Base-by-base conservation (phyloP, 306 rosid species). In the Gleditsia sinensis region DNA sequence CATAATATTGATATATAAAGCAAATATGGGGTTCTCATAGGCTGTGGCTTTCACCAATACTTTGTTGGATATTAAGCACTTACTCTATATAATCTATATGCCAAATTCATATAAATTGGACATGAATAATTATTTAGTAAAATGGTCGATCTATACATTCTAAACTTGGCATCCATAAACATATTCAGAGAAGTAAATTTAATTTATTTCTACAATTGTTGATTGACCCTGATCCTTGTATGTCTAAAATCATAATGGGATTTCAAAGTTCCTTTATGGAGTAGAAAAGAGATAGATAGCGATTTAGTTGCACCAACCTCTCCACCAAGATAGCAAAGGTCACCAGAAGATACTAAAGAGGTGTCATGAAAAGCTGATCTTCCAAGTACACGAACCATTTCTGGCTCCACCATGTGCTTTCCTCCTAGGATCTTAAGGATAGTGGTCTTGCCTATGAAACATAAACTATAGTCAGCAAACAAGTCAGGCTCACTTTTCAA, bases 351-450 rank as follows among this genome's bases (percentile, higher is more conserved):
- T 25, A 74, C 30, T 40, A 94, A 83, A 66, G 61, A 50, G 23
- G 98, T 94, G 80, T 94, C 95, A 61, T 94, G 97, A 82, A 94
- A 94, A 32, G 98, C 97, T 5, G 97, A 91, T 71, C 96, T 86
- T 37, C 98, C 98, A 10, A 94, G 92, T 3, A 91, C 91, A 3
- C 91, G 94, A 83, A 94, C 92, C 98, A 89, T 91, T 69, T 69
- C 80, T 3, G 91, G 98, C 3, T 94, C 97, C 58, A 91, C 98
- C 97, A 94, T 69, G 84, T 94, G 97, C 82, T 94, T 94, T 50
- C 97, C 97, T 69, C 96, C 98, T 46, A 94, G 46, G 65, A 94
- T 91, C 94, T 90, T 94, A 24, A 91, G 79, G 20, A 94, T 85
- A 7, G 97, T 89, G 3, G 97, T 94, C 77, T 94, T 91, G 0